Base-by-base conservation (phyloP, 208 protist species). In the Leishmania turanica region DNA sequence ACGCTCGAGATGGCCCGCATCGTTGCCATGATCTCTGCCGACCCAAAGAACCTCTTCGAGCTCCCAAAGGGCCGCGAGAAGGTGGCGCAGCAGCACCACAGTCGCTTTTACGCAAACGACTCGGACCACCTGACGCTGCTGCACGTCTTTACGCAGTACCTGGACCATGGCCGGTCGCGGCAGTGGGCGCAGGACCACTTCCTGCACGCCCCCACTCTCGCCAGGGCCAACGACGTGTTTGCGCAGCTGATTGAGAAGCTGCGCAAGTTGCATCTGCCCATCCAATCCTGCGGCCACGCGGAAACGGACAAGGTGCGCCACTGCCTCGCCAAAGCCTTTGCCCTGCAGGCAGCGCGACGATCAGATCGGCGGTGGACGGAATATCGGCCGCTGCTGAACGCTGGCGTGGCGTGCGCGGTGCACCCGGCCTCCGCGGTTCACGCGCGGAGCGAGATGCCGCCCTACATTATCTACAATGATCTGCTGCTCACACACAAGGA, bases 401-500 rank as follows among this genome's bases (percentile, higher is more conserved):
- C 87, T 0, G 98, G 99, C 68, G 98, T 99, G 78, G 89, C 93
- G 31, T 99, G 98, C 82, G 87, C 94, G 69, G 86, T 99, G 56
- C 99, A 99, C 93, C 99, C 99, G 7, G 99, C 98, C 42, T 99
- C 93, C 45, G 97, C 99, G 0, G 87, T 99, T 11, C 99, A 96
- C 91, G 96, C 97, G 21, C 84, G 99, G 34, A 98, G 98, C 34
- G 94, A 95, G 78, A 98, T 98, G 80, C 98, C 99, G 15, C 98
- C 99, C 75, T 99, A 99, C 84, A 93, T 99, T 56, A 91, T 99
- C 15, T 99, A 99, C 91, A 98, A 99, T 78, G 99, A 99, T 82
- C 93, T 99, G 0, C 89, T 99, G 1, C 88, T 99, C 73, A 84
- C 95, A 19, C 93, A 91, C 13, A 99, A 99, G 86, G 98, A 99